Percentiles rank a stretch among this genome's conserved stretches.
These are phyloP conservation scores for Aspergillus panamensis DNA, from an alignment of 495 filamentous ascomycete genomes.

Conservation along the genomic window DNA sequence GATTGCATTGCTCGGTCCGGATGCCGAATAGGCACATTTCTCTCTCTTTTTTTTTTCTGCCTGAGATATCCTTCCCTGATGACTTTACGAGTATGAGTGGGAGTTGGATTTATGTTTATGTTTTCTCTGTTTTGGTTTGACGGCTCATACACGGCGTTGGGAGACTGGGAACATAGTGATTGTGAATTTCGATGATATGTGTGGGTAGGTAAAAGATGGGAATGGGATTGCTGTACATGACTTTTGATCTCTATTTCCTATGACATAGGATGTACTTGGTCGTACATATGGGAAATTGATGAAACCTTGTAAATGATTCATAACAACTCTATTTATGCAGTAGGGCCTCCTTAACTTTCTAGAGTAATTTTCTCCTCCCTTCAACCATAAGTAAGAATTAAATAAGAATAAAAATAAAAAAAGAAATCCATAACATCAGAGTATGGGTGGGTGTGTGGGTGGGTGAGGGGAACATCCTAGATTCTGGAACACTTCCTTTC, in stretches of 20 bases:
- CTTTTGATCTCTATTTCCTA: constrained; percentile 1
- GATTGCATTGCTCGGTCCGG: constrained; percentile 2
- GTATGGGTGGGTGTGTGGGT: too few relatives aligned
- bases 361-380: too few relatives aligned
- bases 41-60: constrained; percentile 1
- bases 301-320: background rate
- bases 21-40: background rate
- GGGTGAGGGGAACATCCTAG: too few relatives aligned
- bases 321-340: background rate
- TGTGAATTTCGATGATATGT: background rate
- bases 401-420: too few relatives aligned
- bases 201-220: constrained; percentile 4
- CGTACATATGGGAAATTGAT: constrained; percentile 8
- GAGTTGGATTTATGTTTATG: constrained; percentile 1
- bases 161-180: background rate
- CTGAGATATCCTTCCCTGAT: background rate
- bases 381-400: too few relatives aligned
- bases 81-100: constrained; percentile 4
- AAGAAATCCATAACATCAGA: too few relatives aligned
- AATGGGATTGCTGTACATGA: background rate
- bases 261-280: background rate
- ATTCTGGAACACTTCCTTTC: too few relatives aligned
- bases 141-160: constrained; percentile 14
- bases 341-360: too few relatives aligned
- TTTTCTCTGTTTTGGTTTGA: background rate